A percentile compares a stretch with the other conserved stretches of the same genome.
phyloP scores from a whole-genome alignment of 2,329 filamentous ascomycete genomes.

The Dactylellina parvicollis region DNA sequence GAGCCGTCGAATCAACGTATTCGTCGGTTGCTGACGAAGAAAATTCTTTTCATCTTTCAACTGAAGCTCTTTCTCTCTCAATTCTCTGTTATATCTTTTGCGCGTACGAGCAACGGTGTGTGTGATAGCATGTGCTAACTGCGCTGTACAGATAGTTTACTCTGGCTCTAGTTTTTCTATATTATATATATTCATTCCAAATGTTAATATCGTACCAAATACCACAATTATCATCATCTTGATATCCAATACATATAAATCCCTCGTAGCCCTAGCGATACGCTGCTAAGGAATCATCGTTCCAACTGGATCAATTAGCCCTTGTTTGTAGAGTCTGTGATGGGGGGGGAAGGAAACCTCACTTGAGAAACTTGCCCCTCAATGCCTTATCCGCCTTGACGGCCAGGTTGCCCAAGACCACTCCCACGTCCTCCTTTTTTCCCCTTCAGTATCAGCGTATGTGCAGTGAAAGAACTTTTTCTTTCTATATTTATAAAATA shows the following conservation, averaged over 20 bases:
- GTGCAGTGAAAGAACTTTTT: too few relatives aligned
- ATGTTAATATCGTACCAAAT: neutral
- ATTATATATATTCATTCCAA: constrained; percentile 6
- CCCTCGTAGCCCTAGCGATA: constrained; percentile 9
- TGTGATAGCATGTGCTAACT: constrained; percentile 10
- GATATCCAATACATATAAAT: neutral
- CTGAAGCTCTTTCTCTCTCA: constrained; percentile 43
- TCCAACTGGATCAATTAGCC: constrained; percentile 24
- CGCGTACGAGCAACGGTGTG: neutral
- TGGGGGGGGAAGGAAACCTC: neutral
- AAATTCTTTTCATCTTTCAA: constrained; percentile 54
- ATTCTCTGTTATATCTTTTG: neutral
- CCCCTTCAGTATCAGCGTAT: neutral
- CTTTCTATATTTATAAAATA: neutral
- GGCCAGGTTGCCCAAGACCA: constrained; percentile 35
- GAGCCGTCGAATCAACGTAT: constrained; percentile 37
- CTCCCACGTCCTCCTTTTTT: constrained; percentile 40
- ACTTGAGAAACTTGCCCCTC: constrained; percentile 48
- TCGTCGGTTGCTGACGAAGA: constrained; percentile 51
- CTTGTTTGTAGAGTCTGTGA: neutral
- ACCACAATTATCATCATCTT: neutral
- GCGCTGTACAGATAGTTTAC: neutral
- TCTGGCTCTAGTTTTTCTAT: neutral
- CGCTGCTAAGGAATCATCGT: constrained; percentile 25
- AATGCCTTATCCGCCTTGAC: constrained; percentile 29